Conservation (phyloP, 495 filamentous ascomycete genomes). For the Stereocaulon alpinum region DNA sequence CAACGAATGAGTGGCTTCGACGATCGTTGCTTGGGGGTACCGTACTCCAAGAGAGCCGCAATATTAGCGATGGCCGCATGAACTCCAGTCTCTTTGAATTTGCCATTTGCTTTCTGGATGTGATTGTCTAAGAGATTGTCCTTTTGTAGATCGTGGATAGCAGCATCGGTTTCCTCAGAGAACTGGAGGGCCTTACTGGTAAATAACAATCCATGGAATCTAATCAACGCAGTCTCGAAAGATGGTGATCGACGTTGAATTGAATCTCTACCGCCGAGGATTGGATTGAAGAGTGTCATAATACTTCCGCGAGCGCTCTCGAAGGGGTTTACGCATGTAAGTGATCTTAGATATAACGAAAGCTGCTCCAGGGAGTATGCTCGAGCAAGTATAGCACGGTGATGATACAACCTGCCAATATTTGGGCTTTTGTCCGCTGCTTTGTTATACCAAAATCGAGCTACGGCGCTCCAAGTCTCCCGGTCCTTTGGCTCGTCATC, state of each 20-base stretch:
- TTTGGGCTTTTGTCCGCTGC: slow-evolving; percentile 61
- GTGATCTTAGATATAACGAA: slow-evolving; percentile 55
- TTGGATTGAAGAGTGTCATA: slow-evolving; percentile 57
- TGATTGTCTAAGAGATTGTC: slow-evolving; percentile 45
- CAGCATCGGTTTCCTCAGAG: slow-evolving; percentile 35
- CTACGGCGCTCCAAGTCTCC: slow-evolving; percentile 69
- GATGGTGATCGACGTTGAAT: slow-evolving; percentile 29
- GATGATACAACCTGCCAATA: slow-evolving; percentile 71
- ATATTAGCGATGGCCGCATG: slow-evolving; percentile 43
- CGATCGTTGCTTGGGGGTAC: slow-evolving; percentile 20
- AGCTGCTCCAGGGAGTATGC: slow-evolving; percentile 66
- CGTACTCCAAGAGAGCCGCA: slow-evolving; percentile 49
- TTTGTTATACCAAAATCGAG: slow-evolving; percentile 70
- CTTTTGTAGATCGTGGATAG: slow-evolving; percentile 38
- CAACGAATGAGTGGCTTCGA: slow-evolving; percentile 13
- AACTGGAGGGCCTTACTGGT: slow-evolving; percentile 31
- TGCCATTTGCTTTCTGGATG: slow-evolving; percentile 44
- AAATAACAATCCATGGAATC: slow-evolving; percentile 57
- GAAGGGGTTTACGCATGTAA: slow-evolving; percentile 44
- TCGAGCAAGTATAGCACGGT: slow-evolving; percentile 69
- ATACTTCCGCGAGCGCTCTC: slow-evolving; percentile 56
- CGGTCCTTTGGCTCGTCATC: slow-evolving; percentile 49
- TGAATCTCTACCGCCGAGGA: slow-evolving; percentile 38
- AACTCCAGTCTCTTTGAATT: slow-evolving; percentile 56
- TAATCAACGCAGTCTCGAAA: slow-evolving; percentile 47